These are phyloP conservation scores for Leptomonas pyrrhocoris DNA, from an alignment of 208 protist genomes.

Conservation along the genomic window DNA sequence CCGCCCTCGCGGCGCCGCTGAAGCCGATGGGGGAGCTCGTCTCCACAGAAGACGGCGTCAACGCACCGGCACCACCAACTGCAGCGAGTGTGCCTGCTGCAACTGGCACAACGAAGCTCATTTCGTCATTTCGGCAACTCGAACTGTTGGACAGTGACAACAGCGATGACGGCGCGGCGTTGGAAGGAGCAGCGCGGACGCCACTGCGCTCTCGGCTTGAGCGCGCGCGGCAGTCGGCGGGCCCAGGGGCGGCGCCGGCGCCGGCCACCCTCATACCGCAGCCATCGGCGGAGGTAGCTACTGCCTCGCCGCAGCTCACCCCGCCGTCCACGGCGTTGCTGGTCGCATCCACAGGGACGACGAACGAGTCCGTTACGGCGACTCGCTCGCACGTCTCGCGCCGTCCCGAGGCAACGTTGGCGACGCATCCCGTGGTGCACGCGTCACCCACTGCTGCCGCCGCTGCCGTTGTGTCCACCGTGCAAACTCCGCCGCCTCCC, in stretches of 20 bases:
- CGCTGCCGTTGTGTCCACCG: neutral
- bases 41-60: neutral
- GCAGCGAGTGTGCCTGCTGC: neutral
- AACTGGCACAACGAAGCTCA: neutral
- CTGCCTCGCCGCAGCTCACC: constrained; percentile 1
- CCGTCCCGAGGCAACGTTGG: neutral
- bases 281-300: neutral
- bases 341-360: neutral
- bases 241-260: neutral
- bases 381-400: neutral
- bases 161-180: neutral
- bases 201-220: too few species aligned
- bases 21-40: neutral
- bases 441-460: neutral
- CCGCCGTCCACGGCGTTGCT: neutral
- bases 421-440: neutral
- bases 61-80: neutral
- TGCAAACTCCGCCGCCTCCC: neutral
- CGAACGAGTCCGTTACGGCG: neutral
- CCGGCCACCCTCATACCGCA: constrained; percentile 6
- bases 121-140: constrained; percentile 1
- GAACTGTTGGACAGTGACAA: constrained; percentile 3
- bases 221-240: neutral
- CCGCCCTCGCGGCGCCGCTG: neutral
- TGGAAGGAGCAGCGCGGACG: neutral